A percentile compares a stretch with the other conserved stretches of the same genome.
These are phyloP conservation scores for Mortierella sp. DNA, from an alignment of 371 early-diverging fungal species.

Conservation along the genomic window DNA sequence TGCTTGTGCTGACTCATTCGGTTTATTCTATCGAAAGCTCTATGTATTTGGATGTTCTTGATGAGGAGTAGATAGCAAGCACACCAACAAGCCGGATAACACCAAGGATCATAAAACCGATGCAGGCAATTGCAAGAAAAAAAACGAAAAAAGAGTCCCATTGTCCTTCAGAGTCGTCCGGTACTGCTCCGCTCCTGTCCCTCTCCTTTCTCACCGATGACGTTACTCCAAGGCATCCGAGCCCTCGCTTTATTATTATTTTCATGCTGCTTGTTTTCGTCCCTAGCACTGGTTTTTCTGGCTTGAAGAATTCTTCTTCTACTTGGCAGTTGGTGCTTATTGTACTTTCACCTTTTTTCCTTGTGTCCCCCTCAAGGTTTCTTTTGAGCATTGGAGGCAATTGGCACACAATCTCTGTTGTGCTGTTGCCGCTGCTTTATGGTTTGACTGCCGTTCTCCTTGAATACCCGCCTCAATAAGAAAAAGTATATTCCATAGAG, in stretches of 20 bases:
- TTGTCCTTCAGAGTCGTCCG: neutral
- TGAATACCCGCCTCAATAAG: neutral
- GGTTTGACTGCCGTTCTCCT: neutral
- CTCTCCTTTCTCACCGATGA: neutral
- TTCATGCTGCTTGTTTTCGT: neutral
- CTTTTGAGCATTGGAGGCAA: neutral
- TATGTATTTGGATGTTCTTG: neutral
- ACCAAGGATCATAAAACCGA: neutral
- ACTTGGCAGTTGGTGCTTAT: neutral
- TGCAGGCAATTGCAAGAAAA: neutral
- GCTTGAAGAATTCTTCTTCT: too few species aligned
- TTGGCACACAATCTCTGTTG: neutral
- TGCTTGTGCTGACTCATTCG: neutral
- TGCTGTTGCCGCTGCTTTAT: neutral
- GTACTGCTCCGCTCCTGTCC: neutral
- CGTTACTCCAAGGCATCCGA: neutral
- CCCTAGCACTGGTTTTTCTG: neutral
- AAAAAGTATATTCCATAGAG: constrained; percentile 5
- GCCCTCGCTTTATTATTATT: neutral
- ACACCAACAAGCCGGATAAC: neutral
- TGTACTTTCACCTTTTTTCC: neutral
- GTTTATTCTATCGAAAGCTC: neutral
- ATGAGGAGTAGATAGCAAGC: neutral
- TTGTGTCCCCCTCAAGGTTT: neutral
- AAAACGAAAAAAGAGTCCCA: neutral